Base-by-base conservation (phyloP, 2,329 filamentous ascomycete species). In the Achaetomium macrosporum region DNA sequence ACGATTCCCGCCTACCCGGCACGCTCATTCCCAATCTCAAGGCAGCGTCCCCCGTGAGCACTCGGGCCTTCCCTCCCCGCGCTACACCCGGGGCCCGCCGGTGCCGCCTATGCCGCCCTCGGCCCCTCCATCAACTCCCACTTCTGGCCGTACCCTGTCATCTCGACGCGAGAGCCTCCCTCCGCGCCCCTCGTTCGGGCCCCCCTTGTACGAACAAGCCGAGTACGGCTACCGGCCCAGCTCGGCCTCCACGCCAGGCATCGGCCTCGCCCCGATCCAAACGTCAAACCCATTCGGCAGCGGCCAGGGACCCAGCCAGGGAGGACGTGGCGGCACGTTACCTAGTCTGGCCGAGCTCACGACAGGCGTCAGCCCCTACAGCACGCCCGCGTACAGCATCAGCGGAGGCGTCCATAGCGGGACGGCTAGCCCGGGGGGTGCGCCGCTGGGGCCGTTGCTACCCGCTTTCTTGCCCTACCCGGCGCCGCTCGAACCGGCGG, bases 261-360 rank as follows among this genome's bases (percentile, higher is more conserved):
- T 71, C 12, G 73, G 72, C 7, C 70, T 81, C 41, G 75, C 78
- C 5, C 78, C 77, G n/a, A 80, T 81, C 40, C 77, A 80, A 50
- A 69, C 68, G 48, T n/a, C 42, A 44, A 42, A 15, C 30, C 12
- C 30, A 2, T 5, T 7, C 35, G 2, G 17, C 36, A 55, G 40
- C 42, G 54, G 51, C 36, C 52, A 41, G 30, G 30, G 30, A 5
- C 16, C 8, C 29, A 31, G 12, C 15, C 16, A 30, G 6, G 11
- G 42, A 6, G 29, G 33, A 12, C 56, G 58, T 16, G 59, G 57
- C 65, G 65, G 48, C 0, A 70, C 78, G 56, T 69, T 85, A n/a
- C 82, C 82, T 1, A 76, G 81, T 47, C 73, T 85, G 15, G 76
- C 78, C 35, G 82, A 85, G 63, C 73, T 85, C 60, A 85, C 82